Conservation (phyloP, 768 basidiomycete species). For the Phanerodontia chrysosporium region DNA sequence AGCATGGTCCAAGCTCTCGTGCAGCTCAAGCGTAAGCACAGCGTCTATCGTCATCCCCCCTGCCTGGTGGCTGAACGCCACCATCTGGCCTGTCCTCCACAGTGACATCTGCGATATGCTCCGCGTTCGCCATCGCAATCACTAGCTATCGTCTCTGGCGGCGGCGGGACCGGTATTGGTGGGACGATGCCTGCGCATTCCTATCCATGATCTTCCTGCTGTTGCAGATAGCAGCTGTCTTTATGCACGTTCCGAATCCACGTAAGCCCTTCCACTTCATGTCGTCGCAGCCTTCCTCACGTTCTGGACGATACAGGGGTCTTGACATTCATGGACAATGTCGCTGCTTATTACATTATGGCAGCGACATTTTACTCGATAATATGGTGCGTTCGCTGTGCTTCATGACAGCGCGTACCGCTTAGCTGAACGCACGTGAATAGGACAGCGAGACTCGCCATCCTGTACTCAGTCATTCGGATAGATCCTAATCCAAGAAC, state of each 20-base stretch:
- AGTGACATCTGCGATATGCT: slow-evolving; percentile 25
- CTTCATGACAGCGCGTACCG: background rate
- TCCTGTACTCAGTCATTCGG: slow-evolving; percentile 51
- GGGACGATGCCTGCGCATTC: slow-evolving; percentile 24
- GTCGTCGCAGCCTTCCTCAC: background rate
- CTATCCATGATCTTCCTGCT: slow-evolving; percentile 21
- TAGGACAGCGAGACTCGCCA: slow-evolving; percentile 39
- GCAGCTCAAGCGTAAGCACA: slow-evolving; percentile 13
- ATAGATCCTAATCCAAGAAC: slow-evolving; percentile 37
- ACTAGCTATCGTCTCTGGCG: slow-evolving; percentile 19
- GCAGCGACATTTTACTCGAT: slow-evolving; percentile 22
- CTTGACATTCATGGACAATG: slow-evolving; percentile 16
- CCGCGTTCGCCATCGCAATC: slow-evolving; percentile 20
- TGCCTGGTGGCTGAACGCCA: slow-evolving; percentile 2
- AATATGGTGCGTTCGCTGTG: slow-evolving; percentile 19
- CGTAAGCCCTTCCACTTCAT: slow-evolving; percentile 1
- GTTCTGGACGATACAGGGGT: background rate
- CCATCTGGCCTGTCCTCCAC: background rate
- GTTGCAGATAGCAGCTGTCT: slow-evolving; percentile 21
- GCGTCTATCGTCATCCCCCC: background rate
- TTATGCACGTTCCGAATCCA: slow-evolving; percentile 23
- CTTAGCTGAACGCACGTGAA: background rate
- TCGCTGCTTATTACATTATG: slow-evolving; percentile 27
- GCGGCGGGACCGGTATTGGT: slow-evolving; percentile 23
- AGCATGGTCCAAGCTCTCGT: slow-evolving; percentile 7